Base-by-base conservation (phyloP, 805 yeast genomes). In the Clavispora carvajalis region DNA sequence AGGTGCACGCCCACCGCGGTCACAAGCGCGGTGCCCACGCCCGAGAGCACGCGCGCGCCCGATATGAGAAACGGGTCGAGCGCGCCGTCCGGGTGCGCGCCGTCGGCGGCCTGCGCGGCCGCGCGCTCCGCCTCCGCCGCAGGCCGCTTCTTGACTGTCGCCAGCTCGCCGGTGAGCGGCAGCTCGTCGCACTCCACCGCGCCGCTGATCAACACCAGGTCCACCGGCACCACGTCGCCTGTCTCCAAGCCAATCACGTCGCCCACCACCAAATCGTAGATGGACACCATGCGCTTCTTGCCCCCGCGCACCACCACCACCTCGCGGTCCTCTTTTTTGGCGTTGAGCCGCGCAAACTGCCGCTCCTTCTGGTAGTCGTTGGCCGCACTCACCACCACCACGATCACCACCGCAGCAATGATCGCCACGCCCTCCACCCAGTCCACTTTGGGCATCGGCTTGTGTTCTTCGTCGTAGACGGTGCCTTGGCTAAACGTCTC, bases 341-440 rank as follows among this genome's bases (percentile, higher is more conserved):
- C 79, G 61, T 91, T 90, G 47, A 93, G 74, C 51, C 80, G 82
- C 37, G 86, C 85, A 62, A 93, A 93, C 59, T 93, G 99, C 12
- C 88, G 69, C 60, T 93, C 99, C 60, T 95, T 95, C 59, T 93
- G 96, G 69, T 85, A 93, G 64, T 93, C 99, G 61, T 93, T 93
- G n/a, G 78, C 83, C 2, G 96, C 93, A 37, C 97, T 95, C 11
- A 95, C 99, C 2, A 87, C 49, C 4, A 91, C 96, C 24, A 93
- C 98, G 44, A 93, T 91, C 4, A 79, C 54, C 18, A 93, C 85
- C 16, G 99, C 99, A 4, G 84, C 84, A 51, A 93, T 77, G 57
- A 93, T 93, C 30, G 99, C 99, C 28, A 90, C 95, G 52, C 99
- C 99, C 69, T 93, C 99, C 36, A 95, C 96, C 97, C 98, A 93